These are phyloP conservation scores for Colletotrichum liriopes DNA, from an alignment of 2,329 filamentous ascomycete genomes.

Conservation along the genomic window DNA sequence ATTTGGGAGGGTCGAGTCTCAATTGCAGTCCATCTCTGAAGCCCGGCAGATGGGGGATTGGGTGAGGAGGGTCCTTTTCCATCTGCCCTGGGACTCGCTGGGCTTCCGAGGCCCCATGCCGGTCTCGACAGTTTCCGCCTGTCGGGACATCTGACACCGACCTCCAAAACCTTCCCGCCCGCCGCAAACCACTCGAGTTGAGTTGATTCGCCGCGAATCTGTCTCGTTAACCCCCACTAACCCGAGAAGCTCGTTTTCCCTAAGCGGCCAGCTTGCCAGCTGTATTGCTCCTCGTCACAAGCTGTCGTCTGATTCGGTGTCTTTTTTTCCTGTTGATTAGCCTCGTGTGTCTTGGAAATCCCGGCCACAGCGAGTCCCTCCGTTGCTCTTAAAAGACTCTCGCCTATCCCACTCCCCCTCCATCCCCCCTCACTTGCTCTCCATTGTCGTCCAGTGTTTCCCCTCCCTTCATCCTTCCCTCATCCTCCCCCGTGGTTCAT, in stretches of 20 bases:
- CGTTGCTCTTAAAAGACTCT: constrained; percentile 30
- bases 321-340: constrained; percentile 16
- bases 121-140: constrained; percentile 22
- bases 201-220: constrained; percentile 13
- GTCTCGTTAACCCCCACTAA: constrained; percentile 17
- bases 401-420: constrained; percentile 21
- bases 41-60: constrained; percentile 10
- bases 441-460: background rate
- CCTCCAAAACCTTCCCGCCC: constrained; percentile 30
- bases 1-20: no score
- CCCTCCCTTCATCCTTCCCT: constrained; percentile 43
- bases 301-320: constrained; percentile 23
- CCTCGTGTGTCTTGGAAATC: constrained; percentile 29
- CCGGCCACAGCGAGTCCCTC: constrained; percentile 9
- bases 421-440: background rate
- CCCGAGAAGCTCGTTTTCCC: constrained; percentile 6
- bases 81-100: background rate
- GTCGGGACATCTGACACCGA: constrained; percentile 41
- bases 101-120: constrained; percentile 15
- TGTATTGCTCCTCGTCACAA: constrained; percentile 12
- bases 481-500: constrained; percentile 42
- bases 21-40: constrained; percentile 7
- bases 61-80: background rate
- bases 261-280: constrained; percentile 3
- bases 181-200: constrained; percentile 14